Percentiles rank a stretch among this genome's conserved stretches.
These are phyloP conservation scores for Musa acuminata DNA, from an alignment of 176 grass and related monocot species.

Conservation along the genomic window DNA sequence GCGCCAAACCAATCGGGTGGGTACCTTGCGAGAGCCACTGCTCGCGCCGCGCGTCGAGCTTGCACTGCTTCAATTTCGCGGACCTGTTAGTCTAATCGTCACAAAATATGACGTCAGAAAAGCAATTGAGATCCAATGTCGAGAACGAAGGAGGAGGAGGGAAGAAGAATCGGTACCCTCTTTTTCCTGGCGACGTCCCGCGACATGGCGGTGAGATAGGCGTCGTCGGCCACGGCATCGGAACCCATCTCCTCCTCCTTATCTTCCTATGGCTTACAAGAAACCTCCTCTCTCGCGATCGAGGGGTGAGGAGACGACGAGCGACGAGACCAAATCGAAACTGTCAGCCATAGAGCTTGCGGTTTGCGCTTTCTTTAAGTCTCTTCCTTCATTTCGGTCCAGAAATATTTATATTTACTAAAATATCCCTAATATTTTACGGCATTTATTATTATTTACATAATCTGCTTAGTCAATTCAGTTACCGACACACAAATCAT, in stretches of 20 bases:
- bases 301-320: neutral
- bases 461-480: too few relatives aligned
- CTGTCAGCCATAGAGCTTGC: neutral
- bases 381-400: neutral
- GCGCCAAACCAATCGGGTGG: conserved; percentile 5
- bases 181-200: conserved; percentile 72
- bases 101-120: conserved; percentile 9
- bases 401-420: too few relatives aligned
- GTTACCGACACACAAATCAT: too few relatives aligned
- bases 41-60: conserved; percentile 89
- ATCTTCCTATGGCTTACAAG: neutral
- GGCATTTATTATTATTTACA: too few relatives aligned
- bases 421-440: too few relatives aligned
- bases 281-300: conserved; percentile 29
- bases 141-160: neutral
- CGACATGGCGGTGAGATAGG: conserved; percentile 20
- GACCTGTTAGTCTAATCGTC: conserved; percentile 54
- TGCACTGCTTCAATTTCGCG: conserved; percentile 96
- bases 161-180: conserved; percentile 30
- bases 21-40: conserved; percentile 98
- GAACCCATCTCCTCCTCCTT: conserved; percentile 36
- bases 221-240: conserved; percentile 37
- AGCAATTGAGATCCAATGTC: conserved; percentile 22
- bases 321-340: neutral
- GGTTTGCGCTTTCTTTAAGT: neutral